Percentiles rank a stretch among this genome's conserved stretches.
Conservation (phyloP, 2,329 filamentous ascomycete species). For the Karstenula rhodostoma region DNA sequence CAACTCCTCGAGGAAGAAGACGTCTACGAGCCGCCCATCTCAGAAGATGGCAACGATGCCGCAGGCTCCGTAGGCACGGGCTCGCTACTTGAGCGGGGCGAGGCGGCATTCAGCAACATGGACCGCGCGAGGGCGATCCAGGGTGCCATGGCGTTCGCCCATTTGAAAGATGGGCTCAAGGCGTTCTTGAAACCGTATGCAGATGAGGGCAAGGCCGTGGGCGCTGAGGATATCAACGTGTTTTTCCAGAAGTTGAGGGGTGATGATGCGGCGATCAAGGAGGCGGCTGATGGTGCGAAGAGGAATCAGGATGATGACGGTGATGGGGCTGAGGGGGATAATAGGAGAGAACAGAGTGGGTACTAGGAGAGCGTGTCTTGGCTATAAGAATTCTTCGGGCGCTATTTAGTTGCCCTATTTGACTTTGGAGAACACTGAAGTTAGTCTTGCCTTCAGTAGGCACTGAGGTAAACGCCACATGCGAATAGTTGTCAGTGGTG, state of each 20-base stretch:
- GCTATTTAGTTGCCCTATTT: not conserved
- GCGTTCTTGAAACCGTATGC: conserved; percentile 93
- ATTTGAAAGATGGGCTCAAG: conserved; percentile 95
- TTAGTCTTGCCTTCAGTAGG: not conserved
- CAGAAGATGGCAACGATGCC: conserved; percentile 63
- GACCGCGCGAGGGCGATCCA: conserved; percentile 92
- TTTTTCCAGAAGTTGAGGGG: conserved; percentile 96
- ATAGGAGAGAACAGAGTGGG: conserved; percentile 51
- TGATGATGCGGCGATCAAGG: conserved; percentile 75
- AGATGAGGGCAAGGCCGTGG: conserved; percentile 85
- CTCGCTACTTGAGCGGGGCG: conserved; percentile 87
- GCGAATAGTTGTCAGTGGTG: too few species aligned
- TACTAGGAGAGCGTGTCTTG: conserved; percentile 33
- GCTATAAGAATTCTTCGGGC: not conserved
- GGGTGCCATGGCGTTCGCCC: conserved; percentile 97
- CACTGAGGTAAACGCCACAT: not conserved
- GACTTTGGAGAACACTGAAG: too few species aligned
- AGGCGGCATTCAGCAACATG: conserved; percentile 88
- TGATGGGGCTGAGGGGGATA: conserved; percentile 33
- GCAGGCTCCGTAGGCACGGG: conserved; percentile 72
- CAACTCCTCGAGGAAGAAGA: conserved; percentile 95
- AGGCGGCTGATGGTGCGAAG: conserved; percentile 42
- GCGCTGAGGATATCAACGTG: conserved; percentile 93
- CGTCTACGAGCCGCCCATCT: conserved; percentile 89
- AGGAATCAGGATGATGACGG: conserved; percentile 39